Evolutionary conservation across 441 rosid species (phyloP).

Genomic region (Erodium texanum): DNA sequence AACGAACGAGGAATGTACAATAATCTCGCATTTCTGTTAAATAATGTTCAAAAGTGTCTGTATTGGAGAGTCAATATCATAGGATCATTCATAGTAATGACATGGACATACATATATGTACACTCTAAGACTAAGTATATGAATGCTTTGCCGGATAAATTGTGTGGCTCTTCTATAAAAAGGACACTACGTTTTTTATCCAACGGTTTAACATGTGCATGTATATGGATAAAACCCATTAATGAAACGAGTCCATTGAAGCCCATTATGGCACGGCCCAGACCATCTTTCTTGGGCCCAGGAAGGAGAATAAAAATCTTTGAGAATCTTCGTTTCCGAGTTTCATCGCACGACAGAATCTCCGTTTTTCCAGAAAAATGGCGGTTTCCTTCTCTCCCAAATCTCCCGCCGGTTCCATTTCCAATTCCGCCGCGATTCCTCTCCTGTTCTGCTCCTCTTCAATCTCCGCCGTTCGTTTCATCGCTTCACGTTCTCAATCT

Average conservation of each 20-base stretch:
- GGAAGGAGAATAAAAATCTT: neutral
- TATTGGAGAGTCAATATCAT: too few relatives aligned
- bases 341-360: neutral
- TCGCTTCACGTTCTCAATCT: neutral
- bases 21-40: neutral
- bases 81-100: too few relatives aligned
- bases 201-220: too few relatives aligned
- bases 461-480: neutral
- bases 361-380: constrained; percentile 1
- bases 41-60: too few relatives aligned
- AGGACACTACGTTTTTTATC: too few relatives aligned
- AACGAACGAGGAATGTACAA: neutral
- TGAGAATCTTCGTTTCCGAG: neutral
- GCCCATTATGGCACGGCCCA: neutral
- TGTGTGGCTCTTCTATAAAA: too few relatives aligned
- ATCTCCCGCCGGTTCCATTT: neutral
- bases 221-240: too few relatives aligned
- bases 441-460: neutral
- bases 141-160: too few relatives aligned
- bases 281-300: neutral
- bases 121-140: too few relatives aligned
- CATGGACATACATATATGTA: too few relatives aligned
- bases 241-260: neutral
- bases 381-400: neutral
- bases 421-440: neutral